Percentiles rank a stretch among this genome's conserved stretches.
These are phyloP conservation scores for Coemansia erecta DNA, from an alignment of 192 early-diverging fungal genomes.

Conservation along the genomic window DNA sequence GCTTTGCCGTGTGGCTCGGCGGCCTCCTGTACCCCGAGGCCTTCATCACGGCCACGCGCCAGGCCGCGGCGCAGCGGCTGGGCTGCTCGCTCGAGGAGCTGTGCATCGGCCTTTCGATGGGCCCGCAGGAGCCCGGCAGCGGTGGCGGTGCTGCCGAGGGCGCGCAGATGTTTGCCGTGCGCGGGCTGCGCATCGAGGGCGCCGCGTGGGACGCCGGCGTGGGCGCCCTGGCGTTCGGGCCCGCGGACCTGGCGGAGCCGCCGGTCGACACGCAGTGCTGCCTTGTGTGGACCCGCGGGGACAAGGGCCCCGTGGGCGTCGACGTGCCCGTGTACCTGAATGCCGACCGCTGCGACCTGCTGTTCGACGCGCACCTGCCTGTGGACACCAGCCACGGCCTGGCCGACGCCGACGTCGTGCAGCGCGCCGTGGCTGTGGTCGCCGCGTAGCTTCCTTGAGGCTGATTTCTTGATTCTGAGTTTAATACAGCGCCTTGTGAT, in stretches of 20 bases:
- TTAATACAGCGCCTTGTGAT: background rate
- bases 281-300: slow-evolving; percentile 35
- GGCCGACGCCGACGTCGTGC: slow-evolving; percentile 42
- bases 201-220: slow-evolving; percentile 27
- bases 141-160: background rate
- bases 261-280: slow-evolving; percentile 22
- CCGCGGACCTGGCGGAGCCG: no score
- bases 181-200: slow-evolving; percentile 55
- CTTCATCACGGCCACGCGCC: slow-evolving; percentile 87
- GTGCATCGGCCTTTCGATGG: slow-evolving; percentile 53
- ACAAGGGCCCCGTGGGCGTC: slow-evolving; percentile 11
- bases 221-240: slow-evolving; percentile 34
- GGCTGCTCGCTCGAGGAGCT: slow-evolving; percentile 84
- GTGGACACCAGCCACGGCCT: slow-evolving; percentile 8
- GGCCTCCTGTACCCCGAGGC: slow-evolving; percentile 88
- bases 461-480: slow-evolving; percentile 4
- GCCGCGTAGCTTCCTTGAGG: slow-evolving; percentile 25
- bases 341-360: slow-evolving; percentile 56
- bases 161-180: slow-evolving; percentile 18
- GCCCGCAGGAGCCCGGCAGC: background rate
- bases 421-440: slow-evolving; percentile 61
- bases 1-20: slow-evolving; percentile 72
- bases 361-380: slow-evolving; percentile 56
- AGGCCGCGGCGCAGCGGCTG: slow-evolving; percentile 71
- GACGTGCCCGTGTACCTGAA: slow-evolving; percentile 69